A percentile compares a stretch with the other conserved stretches of the same genome.
These are phyloP conservation scores for Pestalotiopsis fici DNA, from an alignment of 2,329 filamentous ascomycete genomes.

Conservation along the genomic window DNA sequence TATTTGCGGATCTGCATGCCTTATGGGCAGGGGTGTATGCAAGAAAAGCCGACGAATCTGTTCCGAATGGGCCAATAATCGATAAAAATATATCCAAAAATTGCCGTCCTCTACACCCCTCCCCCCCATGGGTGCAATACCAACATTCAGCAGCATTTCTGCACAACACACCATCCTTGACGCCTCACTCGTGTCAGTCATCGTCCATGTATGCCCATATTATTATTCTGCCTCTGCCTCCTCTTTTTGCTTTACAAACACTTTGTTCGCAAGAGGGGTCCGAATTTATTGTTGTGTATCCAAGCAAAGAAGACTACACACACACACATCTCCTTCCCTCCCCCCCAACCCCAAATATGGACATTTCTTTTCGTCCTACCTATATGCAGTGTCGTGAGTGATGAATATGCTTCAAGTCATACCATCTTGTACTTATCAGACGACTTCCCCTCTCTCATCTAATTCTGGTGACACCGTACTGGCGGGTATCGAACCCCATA, in stretches of 20 bases:
- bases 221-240: neutral
- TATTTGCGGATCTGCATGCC: slow-evolving; percentile 2
- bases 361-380: neutral
- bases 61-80: slow-evolving; percentile 19
- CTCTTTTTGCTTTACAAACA: neutral
- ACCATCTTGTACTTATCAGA: neutral
- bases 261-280: neutral
- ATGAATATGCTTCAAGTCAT: neutral
- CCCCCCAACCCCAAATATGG: neutral
- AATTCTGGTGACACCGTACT: neutral
- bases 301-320: neutral
- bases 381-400: neutral
- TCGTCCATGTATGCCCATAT: neutral
- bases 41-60: neutral
- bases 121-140: slow-evolving; percentile 16
- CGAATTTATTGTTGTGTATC: neutral
- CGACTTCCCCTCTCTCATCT: neutral
- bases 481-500: neutral
- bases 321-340: no score
- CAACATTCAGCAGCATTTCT: slow-evolving; percentile 13
- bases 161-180: slow-evolving; percentile 14
- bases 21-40: slow-evolving; percentile 1
- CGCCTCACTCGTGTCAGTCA: slow-evolving; percentile 20
- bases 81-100: slow-evolving; percentile 21
- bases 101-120: neutral